These are phyloP conservation scores for Wakefieldia striispora DNA, from an alignment of 768 basidiomycete genomes.

Conservation along the genomic window DNA sequence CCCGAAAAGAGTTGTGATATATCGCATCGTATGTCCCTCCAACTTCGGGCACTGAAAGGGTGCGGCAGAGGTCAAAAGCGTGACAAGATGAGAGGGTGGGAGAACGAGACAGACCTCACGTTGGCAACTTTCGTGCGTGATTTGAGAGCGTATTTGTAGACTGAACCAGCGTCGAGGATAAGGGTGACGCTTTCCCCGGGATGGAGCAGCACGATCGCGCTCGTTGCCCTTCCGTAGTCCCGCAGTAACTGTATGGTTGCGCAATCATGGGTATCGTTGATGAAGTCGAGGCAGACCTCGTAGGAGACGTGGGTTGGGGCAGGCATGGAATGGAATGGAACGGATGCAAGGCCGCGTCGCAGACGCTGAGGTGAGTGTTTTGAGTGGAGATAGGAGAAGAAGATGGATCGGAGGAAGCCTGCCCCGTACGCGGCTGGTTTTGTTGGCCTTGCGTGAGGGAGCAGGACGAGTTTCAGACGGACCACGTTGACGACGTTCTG, in stretches of 20 bases:
- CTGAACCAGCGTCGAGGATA: conserved; percentile 64
- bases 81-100: neutral
- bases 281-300: conserved; percentile 67
- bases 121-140: conserved; percentile 62
- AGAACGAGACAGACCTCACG: conserved; percentile 52
- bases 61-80: conserved; percentile 1
- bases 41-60: conserved; percentile 54
- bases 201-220: conserved; percentile 53
- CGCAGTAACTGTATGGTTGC: conserved; percentile 63
- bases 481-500: conserved; percentile 24
- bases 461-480: conserved; percentile 27
- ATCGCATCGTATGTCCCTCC: conserved; percentile 61
- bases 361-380: conserved; percentile 29
- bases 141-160: conserved; percentile 71
- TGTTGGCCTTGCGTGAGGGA: conserved; percentile 33
- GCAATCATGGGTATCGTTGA: conserved; percentile 64
- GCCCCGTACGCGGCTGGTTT: conserved; percentile 30
- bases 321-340: conserved; percentile 46
- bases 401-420: conserved; percentile 19
- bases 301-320: conserved; percentile 51
- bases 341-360: conserved; percentile 25
- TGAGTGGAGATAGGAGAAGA: conserved; percentile 17
- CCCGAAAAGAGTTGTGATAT: conserved; percentile 59
- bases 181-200: conserved; percentile 65
- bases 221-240: conserved; percentile 58